Evolutionary conservation across 208 protist genomes (phyloP), one percentile per base, ranked within the genome.

Genomic region (Herpetomonas tarakana): DNA sequence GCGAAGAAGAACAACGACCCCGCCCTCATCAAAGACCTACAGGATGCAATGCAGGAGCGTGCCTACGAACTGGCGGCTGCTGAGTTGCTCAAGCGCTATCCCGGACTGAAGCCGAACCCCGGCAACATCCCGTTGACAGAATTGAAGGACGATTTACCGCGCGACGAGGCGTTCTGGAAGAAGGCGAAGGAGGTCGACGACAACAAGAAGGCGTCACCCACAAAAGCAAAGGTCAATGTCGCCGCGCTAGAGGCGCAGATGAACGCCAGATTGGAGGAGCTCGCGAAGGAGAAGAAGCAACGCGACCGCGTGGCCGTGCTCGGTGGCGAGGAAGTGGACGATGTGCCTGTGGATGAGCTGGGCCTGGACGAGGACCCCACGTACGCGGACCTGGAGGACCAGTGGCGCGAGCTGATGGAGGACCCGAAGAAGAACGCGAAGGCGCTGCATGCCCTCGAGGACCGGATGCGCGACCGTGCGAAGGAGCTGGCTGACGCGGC

Each of bases 111-210:
- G 19, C 38, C 61, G 4, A 25, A 38, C 6, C 46, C 30, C 7
- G 52, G 58, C 50, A 76, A 76, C 39, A 21, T 86, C 29, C 66
- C 66, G 18, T 60, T 83, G 50, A 54, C 27, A 35, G 38, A 62
- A 25, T 56, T 83, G 7, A 28, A 41, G n/a, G 65, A 83, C 38
- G 76, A 83, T 49, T 57, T 69, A 11, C 72, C 79, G 47, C 21
- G 47, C 24, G 60, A 58, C 41, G 27, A 41, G 29, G 49, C 53
- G 46, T 88, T 86, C 56, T 3, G 24, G 1, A 51, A 24, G 35
- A 46, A 74, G 30, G 74, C 76, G 58, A 29, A 68, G 14, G 53
- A 73, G 65, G 59, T 62, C 16, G 31, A 35, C 45, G 39, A 28
- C 9, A 21, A 62, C 18, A 58, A 58, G 19, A 51, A 59, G 35